Conservation (phyloP, 2,329 filamentous ascomycete species). For the Botrytis byssoidea region DNA sequence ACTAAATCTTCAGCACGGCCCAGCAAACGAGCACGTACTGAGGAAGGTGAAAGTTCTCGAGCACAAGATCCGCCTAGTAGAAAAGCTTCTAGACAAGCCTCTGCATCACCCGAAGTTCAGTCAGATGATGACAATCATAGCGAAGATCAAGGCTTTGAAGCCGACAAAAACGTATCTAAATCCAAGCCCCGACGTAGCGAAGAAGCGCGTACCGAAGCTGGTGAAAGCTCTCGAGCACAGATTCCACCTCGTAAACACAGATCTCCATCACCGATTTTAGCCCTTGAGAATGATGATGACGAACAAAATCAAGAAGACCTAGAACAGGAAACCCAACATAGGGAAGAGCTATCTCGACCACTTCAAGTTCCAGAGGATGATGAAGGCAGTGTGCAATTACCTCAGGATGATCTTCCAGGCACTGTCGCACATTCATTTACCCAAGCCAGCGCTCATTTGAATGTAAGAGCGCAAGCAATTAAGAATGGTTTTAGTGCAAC, state of each 20-base stretch:
- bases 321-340: not conserved
- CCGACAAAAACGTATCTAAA: slow-evolving; percentile 25
- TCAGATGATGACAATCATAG: slow-evolving; percentile 5
- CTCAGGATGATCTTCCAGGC: not conserved
- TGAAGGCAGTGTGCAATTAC: not conserved
- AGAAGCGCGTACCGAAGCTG: not conserved
- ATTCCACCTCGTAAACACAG: not conserved
- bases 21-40: not conserved
- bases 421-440: not conserved
- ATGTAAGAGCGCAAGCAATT: not conserved
- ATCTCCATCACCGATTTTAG: not conserved
- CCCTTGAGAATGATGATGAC: not conserved
- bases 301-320: not conserved
- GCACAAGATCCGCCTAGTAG: not conserved
- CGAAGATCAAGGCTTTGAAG: slow-evolving; percentile 32
- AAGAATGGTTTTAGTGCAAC: not conserved
- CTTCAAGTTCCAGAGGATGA: not conserved
- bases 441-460: not conserved
- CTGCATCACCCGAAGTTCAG: not conserved
- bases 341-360: not conserved
- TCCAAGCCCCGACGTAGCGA: not conserved
- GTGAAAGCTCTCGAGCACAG: not conserved
- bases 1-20: not conserved
- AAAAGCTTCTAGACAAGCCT: not conserved
- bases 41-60: not conserved